phyloP scores from a whole-genome alignment of 192 early-diverging fungal genomes.

The Podila epigama region DNA sequence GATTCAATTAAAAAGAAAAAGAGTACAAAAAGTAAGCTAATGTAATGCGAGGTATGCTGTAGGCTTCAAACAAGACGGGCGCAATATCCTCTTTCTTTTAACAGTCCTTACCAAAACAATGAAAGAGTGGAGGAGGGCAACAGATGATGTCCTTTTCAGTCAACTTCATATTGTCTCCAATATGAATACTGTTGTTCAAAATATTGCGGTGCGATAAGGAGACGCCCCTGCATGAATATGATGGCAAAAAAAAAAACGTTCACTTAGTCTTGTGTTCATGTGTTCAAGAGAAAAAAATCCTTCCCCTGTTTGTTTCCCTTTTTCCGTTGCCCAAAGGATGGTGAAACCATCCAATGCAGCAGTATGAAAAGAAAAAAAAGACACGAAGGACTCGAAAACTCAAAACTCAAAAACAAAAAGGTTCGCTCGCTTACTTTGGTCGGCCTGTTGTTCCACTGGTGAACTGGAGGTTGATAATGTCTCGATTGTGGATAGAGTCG shows the following conservation, averaged over 20 bases:
- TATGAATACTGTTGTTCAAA: constrained; percentile 54
- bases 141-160: constrained; percentile 53
- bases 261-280: too few species aligned
- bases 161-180: constrained; percentile 48
- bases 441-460: constrained; percentile 61
- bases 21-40: not conserved
- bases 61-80: too few species aligned
- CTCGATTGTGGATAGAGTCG: constrained; percentile 12
- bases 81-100: too few species aligned
- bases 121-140: constrained; percentile 59
- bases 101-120: constrained; percentile 50
- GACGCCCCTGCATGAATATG: constrained; percentile 19
- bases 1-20: not conserved
- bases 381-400: not conserved
- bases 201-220: constrained; percentile 57
- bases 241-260: not conserved
- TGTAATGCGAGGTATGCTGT: constrained; percentile 3
- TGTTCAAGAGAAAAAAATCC: too few species aligned
- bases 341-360: too few species aligned
- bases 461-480: constrained; percentile 60
- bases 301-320: too few species aligned
- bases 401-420: not conserved
- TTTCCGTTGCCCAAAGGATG: too few species aligned
- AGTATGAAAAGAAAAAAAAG: not conserved
- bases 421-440: constrained; percentile 45